Conservation (phyloP, 2,329 filamentous ascomycete genomes). For the Lasiodiplodia gonubiensis region DNA sequence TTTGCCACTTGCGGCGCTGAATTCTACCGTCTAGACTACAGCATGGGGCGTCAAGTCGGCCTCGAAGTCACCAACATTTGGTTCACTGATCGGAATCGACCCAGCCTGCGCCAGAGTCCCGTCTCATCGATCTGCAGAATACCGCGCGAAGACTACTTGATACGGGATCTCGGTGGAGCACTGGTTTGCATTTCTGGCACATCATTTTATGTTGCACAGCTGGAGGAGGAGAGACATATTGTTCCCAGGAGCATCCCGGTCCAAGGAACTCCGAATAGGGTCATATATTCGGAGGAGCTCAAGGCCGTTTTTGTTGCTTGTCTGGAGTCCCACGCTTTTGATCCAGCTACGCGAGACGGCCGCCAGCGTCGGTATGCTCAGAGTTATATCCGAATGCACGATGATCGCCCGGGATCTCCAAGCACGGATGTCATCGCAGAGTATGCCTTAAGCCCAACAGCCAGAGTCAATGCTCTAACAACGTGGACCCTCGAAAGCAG, state of each 20-base stretch:
- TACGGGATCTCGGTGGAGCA: slow-evolving; percentile 50
- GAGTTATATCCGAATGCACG: slow-evolving; percentile 23
- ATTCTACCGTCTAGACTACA: slow-evolving; percentile 42
- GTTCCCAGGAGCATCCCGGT: slow-evolving; percentile 49
- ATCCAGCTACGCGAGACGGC: slow-evolving; percentile 2
- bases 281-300: slow-evolving; percentile 48
- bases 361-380: slow-evolving; percentile 9
- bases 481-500: slow-evolving; percentile 67
- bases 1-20: slow-evolving; percentile 49
- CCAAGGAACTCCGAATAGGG: slow-evolving; percentile 49
- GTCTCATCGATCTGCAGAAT: slow-evolving; percentile 43
- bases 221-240: slow-evolving; percentile 50
- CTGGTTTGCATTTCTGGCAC: slow-evolving; percentile 56
- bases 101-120: slow-evolving; percentile 39
- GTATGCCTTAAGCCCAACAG: slow-evolving; percentile 61
- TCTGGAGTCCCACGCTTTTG: slow-evolving; percentile 12
- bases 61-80: slow-evolving; percentile 45
- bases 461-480: slow-evolving; percentile 64
- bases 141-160: slow-evolving; percentile 41
- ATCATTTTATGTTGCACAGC: slow-evolving; percentile 54
- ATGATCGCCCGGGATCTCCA: slow-evolving; percentile 1
- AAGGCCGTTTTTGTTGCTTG: slow-evolving; percentile 20
- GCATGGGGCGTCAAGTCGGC: slow-evolving; percentile 14
- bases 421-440: slow-evolving; percentile 49
- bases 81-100: slow-evolving; percentile 41